Evolutionary conservation across 805 yeast species (phyloP).

Genomic region (Metschnikowia peoriensis): DNA sequence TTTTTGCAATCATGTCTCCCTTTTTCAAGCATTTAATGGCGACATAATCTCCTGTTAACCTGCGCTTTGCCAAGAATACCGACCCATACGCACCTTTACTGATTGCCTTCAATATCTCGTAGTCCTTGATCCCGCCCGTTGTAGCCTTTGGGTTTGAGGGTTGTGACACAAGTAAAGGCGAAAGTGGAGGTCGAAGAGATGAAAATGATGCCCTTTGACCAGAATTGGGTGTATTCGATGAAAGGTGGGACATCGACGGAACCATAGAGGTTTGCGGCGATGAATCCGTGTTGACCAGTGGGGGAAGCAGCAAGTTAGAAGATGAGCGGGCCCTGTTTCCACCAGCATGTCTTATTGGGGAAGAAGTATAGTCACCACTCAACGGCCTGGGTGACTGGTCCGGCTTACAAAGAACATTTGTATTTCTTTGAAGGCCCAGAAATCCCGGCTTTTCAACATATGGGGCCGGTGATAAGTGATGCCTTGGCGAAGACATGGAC

Average conservation of each 20-base stretch:
- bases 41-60: slow-evolving; percentile 87
- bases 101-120: slow-evolving; percentile 87
- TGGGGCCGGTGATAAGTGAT: slow-evolving; percentile 56
- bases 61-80: slow-evolving; percentile 81
- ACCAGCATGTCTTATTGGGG: slow-evolving; percentile 37
- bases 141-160: slow-evolving; percentile 51
- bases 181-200: slow-evolving; percentile 59
- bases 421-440: slow-evolving; percentile 60
- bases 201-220: slow-evolving; percentile 13
- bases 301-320: slow-evolving; percentile 12
- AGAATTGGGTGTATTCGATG: slow-evolving; percentile 1
- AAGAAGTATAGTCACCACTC: slow-evolving; percentile 37
- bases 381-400: slow-evolving; percentile 11
- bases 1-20: slow-evolving; percentile 95
- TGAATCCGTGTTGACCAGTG: slow-evolving; percentile 2
- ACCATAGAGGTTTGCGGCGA: slow-evolving; percentile 1
- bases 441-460: slow-evolving; percentile 49
- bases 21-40: slow-evolving; percentile 92
- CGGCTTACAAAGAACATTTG: slow-evolving; percentile 17
- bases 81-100: slow-evolving; percentile 98
- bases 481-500: slow-evolving; percentile 49
- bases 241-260: neutral
- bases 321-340: slow-evolving; percentile 33
- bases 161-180: slow-evolving; percentile 74
- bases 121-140: slow-evolving; percentile 77